phyloP scores from a whole-genome alignment of 1,284 basidiomycete genomes.

The Microbotryum violaceum region DNA sequence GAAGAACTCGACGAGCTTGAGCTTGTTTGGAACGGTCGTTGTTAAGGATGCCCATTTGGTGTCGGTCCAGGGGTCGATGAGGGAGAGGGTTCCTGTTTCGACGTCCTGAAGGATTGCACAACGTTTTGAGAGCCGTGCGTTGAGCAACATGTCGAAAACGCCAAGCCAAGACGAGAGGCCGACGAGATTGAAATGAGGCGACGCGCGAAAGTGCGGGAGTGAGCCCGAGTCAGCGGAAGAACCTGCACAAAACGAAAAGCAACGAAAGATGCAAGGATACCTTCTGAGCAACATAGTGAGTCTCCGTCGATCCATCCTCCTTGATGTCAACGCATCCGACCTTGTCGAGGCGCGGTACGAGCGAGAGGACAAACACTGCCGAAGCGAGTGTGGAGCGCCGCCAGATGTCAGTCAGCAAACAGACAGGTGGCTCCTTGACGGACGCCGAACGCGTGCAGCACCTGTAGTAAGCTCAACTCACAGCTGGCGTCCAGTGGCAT shows the following conservation, averaged over 20 bases:
- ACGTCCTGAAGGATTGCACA: neutral
- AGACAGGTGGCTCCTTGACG: neutral
- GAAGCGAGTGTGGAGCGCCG: neutral
- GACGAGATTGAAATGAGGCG: too few relatives aligned
- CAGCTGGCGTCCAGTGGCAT: slow-evolving; percentile 6
- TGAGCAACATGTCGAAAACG: too few relatives aligned
- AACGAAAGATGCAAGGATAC: too few relatives aligned
- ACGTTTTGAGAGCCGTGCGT: neutral
- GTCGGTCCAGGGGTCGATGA: slow-evolving; percentile 5
- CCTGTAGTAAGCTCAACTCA: neutral
- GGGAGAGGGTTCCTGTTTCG: neutral
- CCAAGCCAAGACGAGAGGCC: too few relatives aligned
- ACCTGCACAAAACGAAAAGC: too few relatives aligned
- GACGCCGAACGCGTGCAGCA: neutral
- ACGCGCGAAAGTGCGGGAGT: too few relatives aligned
- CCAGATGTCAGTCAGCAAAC: neutral
- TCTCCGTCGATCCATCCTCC: neutral
- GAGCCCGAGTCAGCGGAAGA: too few relatives aligned
- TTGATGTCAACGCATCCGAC: slow-evolving; percentile 9
- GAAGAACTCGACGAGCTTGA: slow-evolving; percentile 6
- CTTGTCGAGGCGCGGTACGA: slow-evolving; percentile 7
- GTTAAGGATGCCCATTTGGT: neutral
- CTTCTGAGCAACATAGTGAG: slow-evolving; percentile 3
- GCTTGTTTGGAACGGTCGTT: neutral
- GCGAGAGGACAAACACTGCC: slow-evolving; percentile 12